Evolutionary conservation across 2,329 filamentous ascomycete genomes (phyloP).

Genomic region (Arthrobotrys megalospora): DNA sequence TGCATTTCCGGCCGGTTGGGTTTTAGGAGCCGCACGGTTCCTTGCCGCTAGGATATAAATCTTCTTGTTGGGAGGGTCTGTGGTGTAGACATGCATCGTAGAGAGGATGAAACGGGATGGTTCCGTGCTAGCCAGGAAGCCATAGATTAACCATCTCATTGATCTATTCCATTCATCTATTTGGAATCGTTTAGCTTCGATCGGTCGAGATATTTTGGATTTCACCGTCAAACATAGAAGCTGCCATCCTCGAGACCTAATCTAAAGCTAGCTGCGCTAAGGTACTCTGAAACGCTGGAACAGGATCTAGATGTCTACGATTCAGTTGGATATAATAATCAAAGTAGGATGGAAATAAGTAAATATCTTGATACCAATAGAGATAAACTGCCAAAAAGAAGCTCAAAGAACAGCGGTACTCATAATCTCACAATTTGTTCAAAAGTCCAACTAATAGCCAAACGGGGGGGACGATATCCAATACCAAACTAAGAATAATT

Average conservation of each 20-base stretch:
- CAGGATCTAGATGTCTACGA: constrained; percentile 14
- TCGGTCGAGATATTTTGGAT: too few relatives aligned
- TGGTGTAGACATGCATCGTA: neutral
- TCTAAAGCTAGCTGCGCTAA: neutral
- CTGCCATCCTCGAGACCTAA: neutral
- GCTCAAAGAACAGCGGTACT: constrained; percentile 9
- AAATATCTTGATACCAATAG: constrained; percentile 21
- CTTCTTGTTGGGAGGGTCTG: neutral
- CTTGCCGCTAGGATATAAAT: constrained; percentile 8
- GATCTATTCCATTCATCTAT: too few relatives aligned
- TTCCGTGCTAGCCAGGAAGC: neutral
- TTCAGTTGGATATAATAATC: neutral
- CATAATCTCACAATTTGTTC: constrained; percentile 42
- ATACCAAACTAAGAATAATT: constrained; percentile 17
- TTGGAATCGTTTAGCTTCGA: too few relatives aligned
- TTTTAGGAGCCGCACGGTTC: constrained; percentile 26
- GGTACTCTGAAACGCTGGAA: constrained; percentile 4
- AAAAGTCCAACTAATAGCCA: constrained; percentile 13
- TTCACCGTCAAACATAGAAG: neutral
- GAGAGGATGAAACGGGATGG: constrained; percentile 1
- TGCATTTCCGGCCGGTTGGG: constrained; percentile 5
- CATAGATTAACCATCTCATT: too few relatives aligned
- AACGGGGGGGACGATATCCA: constrained; percentile 17
- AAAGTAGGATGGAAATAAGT: neutral
- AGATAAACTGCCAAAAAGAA: constrained; percentile 16